Evolutionary conservation across 2,329 filamentous ascomycete species (phyloP), one percentile per base, ranked within the genome.

Genomic region (Cladophialophora immunda): DNA sequence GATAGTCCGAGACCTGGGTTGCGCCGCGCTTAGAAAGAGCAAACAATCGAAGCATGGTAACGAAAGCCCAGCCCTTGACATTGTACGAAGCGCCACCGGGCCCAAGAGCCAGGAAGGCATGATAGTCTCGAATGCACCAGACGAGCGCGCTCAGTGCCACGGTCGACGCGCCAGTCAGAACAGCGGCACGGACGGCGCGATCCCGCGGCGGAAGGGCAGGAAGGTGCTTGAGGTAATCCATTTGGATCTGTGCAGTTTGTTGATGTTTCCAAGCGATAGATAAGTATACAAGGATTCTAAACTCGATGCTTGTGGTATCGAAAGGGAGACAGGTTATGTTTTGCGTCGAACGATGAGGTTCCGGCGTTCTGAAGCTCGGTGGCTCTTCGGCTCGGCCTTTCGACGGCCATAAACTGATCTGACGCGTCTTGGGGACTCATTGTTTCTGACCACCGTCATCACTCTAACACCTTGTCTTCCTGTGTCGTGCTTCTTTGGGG

Each of bases 11-110:
- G 17, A 32, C 38, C 32, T 56, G 57, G 30, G 17, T 53, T 30
- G 58, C 45, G 32, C 27, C 50, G n/a, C 27, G n/a, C 27, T 66
- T 57, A 9, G 50, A 57, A 8, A 66, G 58, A 32, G 58, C 52
- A 29, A 66, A 60, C 17, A 54, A 36, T 34, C 64, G 36, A 2
- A 66, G 27, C 19, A 63, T 29, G 4, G n/a, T 56, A 1, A 63
- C 22, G 2, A 71, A 36, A 9, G 77, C 52, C 76, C 77, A 80
- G 38, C 78, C 78, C 29, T 75, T 19, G 8, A 73, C 32, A 67
- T 80, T 80, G 58, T 76, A 73, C 1, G 78, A 76, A 1, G 72
- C 55, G 0, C 78, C 78, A 9, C 77, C 77, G 0, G 72, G 75
- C 0, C 78, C 78, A 45, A 79, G 77, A 27, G 73, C 73, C 8